phyloP scores from a whole-genome alignment of 192 early-diverging fungal species.

The Backusella sp. region DNA sequence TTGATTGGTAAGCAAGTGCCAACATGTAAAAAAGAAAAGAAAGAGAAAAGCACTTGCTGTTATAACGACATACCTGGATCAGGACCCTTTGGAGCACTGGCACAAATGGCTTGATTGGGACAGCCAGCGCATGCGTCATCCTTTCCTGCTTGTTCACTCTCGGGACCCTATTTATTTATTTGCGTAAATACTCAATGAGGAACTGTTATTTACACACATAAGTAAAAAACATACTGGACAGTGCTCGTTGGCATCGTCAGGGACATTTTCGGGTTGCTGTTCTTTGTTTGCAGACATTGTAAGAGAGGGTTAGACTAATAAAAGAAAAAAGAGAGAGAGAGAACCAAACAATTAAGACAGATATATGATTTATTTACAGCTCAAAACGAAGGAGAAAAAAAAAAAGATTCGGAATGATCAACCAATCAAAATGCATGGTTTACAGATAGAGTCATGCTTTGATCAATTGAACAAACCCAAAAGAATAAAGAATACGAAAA shows the following conservation, averaged over 20 bases:
- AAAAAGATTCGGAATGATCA: background rate
- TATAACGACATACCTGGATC: conserved; percentile 58
- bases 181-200: background rate
- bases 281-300: background rate
- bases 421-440: background rate
- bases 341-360: background rate
- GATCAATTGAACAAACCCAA: conserved; percentile 24
- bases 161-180: conserved; percentile 51
- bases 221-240: conserved; percentile 52
- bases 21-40: too few species aligned
- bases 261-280: conserved; percentile 20
- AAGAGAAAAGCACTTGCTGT: too few species aligned
- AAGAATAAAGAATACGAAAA: conserved; percentile 45
- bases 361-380: background rate
- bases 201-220: background rate
- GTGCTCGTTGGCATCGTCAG: conserved; percentile 70
- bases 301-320: background rate
- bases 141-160: conserved; percentile 69
- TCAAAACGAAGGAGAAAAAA: background rate
- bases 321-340: background rate
- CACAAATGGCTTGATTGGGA: conserved; percentile 77
- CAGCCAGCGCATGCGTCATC: conserved; percentile 78
- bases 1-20: background rate
- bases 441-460: background rate
- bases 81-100: conserved; percentile 73